Evolutionary conservation across 345 rosid species (phyloP), one percentile per base, ranked within the genome.

Genomic region (Brassica incana): DNA sequence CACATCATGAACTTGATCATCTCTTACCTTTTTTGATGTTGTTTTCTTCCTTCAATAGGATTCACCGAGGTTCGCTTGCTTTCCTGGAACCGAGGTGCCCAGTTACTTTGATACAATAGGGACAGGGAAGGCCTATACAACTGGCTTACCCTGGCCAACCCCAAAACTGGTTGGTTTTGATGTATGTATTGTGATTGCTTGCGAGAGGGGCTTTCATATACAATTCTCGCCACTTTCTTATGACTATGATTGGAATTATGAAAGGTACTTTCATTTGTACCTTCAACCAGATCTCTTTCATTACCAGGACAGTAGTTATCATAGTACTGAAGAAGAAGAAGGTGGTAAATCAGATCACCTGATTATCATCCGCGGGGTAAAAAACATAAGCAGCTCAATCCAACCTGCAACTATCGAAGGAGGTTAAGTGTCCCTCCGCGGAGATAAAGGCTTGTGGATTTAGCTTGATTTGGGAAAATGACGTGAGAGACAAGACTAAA

Each of bases 21-120:
- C 8, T 52, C 8, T 16, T 9, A 15, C 18, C 12, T 32, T n/a
- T 63, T 29, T 1, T 63, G 4, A 6, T 65, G 23, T 15, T 65
- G 5, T 69, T 30, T 8, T 69, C 5, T 6, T 48, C 18, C 2
- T n/a, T 0, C 2, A 23, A 20, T 59, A 75, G 78, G 67, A 29
- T 0, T 35, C 72, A 8, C 16, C n/a, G 27, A 7, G 64, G 8
- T 67, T 75, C 1, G 72, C 72, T 14, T 66, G 65, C 72, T 29
- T 75, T 6, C 78, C 72, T 5, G 78, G 72, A 75, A 32, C 54
- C 2, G 18, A 33, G 43, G n/a, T 50, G 11, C 72, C 78, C 29
- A 23, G 0, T 33, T 75, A 65, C 58, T 66, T 66, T 2, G 58
- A 14, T 6, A 4, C 65, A 0, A 1, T 25, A 18, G 0, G 2